Evolutionary conservation across 139 green algal species (phyloP), one percentile per base, ranked within the genome.

Genomic region (Chlorella sp.): DNA sequence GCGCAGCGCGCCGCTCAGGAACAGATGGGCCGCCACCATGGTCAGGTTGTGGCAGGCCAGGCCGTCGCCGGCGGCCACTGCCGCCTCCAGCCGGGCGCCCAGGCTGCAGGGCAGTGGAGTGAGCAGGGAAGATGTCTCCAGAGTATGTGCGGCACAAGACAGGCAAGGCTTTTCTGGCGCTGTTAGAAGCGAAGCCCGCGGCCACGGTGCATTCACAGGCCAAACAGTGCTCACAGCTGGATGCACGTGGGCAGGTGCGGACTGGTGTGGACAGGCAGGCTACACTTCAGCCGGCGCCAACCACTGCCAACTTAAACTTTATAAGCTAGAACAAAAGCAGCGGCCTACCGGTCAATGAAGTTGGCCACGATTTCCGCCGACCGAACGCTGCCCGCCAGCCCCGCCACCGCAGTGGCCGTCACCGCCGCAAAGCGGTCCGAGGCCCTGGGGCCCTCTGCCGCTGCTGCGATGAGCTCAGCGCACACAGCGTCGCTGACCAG

Each of bases 341-440:
- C 7, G 22, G 16, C 93, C 62, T 86, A 73, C 80, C 56, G 76
- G 65, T 86, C 87, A 28, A 93, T 46, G 56, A 96, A 96, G 69
- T 69, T 87, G 7, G 94, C 94, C 32, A 82, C 87, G 32, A 96
- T 54, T 65, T 92, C 93, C 4, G 80, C 48, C 30, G 83, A 87
- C 73, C 62, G 84, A 84, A 44, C 83, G 58, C 38, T 60, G 20
- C 86, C 92, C 19, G 93, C 86, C 75, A 97, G 60, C 26, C 89
- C 94, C 62, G 92, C 79, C 56, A 98, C 86, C 58, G 92, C 91
- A 4, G 92, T 91, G 0, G 94, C 92, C 0, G 90, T 90, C 28
- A 96, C 92, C 9, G 90, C 91, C 0, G 92, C 88, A 89, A 98
- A 98, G 73, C 91, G 84, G 62, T 95, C 92, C 4, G 90, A 92